Evolutionary conservation across 2,329 filamentous ascomycete genomes (phyloP).

Genomic region (Nannizziopsis arthrosporioides): DNA sequence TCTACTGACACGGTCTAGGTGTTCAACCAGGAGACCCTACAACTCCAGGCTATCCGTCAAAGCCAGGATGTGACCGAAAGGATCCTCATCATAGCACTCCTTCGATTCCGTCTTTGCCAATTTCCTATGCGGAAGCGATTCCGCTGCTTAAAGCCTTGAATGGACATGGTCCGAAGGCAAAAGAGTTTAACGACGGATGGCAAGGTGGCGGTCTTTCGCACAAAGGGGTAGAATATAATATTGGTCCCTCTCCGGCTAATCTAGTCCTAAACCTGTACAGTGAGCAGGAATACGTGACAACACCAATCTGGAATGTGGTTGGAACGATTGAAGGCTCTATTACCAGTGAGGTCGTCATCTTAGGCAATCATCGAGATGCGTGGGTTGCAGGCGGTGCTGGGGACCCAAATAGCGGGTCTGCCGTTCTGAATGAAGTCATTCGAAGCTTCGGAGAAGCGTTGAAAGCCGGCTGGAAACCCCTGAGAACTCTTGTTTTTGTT

Average conservation of each 20-base stretch:
- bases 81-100: slow-evolving; percentile 61
- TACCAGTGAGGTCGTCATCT: slow-evolving; percentile 69
- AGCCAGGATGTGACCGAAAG: slow-evolving; percentile 69
- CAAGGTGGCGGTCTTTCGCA: slow-evolving; percentile 60
- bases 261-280: slow-evolving; percentile 64
- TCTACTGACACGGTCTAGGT: slow-evolving; percentile 28
- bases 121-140: slow-evolving; percentile 76
- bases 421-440: slow-evolving; percentile 66
- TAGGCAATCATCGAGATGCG: slow-evolving; percentile 87
- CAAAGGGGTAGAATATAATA: slow-evolving; percentile 72
- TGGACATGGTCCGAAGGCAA: slow-evolving; percentile 67
- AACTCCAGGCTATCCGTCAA: slow-evolving; percentile 85
- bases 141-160: slow-evolving; percentile 85
- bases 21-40: slow-evolving; percentile 63
- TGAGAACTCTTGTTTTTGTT: slow-evolving; percentile 85
- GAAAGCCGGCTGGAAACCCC: slow-evolving; percentile 65
- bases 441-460: slow-evolving; percentile 62
- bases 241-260: slow-evolving; percentile 66
- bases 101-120: slow-evolving; percentile 77
- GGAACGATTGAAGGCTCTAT: slow-evolving; percentile 82
- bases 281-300: slow-evolving; percentile 69
- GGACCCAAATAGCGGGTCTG: slow-evolving; percentile 73
- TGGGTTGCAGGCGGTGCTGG: slow-evolving; percentile 78
- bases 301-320: slow-evolving; percentile 81
- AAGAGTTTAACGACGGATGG: slow-evolving; percentile 64